Base-by-base conservation (phyloP, 2,329 filamentous ascomycete species). In the Chaetomium globosum region DNA sequence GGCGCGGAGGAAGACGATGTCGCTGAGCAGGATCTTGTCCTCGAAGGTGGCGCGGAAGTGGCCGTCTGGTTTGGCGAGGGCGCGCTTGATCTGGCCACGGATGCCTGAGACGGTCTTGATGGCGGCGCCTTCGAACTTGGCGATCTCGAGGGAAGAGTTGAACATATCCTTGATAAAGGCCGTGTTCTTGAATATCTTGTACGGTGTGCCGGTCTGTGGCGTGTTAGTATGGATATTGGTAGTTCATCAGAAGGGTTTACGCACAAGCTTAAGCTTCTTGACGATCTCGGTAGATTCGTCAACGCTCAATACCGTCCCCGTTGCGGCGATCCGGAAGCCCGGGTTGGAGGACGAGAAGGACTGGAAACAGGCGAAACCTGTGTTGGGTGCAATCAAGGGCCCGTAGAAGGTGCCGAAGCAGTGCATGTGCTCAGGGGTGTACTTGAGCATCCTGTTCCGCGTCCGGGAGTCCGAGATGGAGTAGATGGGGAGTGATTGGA, bases 101-200 rank as follows among this genome's bases (percentile, higher is more conserved):
- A 99, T 88, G 60, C 96, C 96, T 0, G 93, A 97, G 28, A 99
- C 96, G 0, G 96, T 99, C 75, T 93, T 92, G 80, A 99, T 94
- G 63, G 91, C 88, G 10, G 95, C 95, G 65, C 95, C 95, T 80
- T 99, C 95, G 74, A 99, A 99, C 76, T 98, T 99, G 73, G 95
- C 94, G 70, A 99, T 95, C 76, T 99, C 95, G 51, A 99, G 87
- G 0, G 92, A 85, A 0, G 90, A 89, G 75, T 87, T 93, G 83
- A 99, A 99, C 95, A 99, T 99, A 80, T 96, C 92, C 78, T 95
- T 96, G 80, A 99, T 93, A 76, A 99, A 99, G 48, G 95, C 93
- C 0, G 95, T 99, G 81, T 99, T 99, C 80, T 97, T 97, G 87
- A 96, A 98, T 78, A 98, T 96, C 81, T 98, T 98, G 85, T 95